Evolutionary conservation across 164 flowering plant genomes (phyloP).

Genomic region (Vitis riparia): DNA sequence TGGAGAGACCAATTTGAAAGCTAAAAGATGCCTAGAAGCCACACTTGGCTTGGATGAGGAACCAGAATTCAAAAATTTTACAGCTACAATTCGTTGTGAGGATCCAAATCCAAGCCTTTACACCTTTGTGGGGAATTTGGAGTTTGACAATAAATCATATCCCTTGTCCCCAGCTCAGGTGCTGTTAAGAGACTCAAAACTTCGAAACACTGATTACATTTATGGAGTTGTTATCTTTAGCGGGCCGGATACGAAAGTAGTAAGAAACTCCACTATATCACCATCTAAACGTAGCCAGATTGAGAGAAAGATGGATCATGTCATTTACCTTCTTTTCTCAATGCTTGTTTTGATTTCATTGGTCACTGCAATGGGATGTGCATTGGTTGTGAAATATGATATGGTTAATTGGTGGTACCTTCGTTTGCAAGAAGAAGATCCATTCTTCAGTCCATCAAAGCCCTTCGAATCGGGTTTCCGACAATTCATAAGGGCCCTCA

Average conservation of each 20-base stretch:
- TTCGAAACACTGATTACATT: constrained; percentile 27
- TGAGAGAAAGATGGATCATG: constrained; percentile 37
- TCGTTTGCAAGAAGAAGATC: neutral
- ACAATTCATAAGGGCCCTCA: constrained; percentile 33
- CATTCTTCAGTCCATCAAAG: constrained; percentile 16
- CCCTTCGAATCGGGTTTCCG: constrained; percentile 16
- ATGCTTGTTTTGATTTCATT: constrained; percentile 28
- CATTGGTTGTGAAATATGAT: neutral
- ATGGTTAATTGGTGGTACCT: constrained; percentile 26
- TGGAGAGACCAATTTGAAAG: constrained; percentile 53
- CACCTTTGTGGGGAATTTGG: constrained; percentile 49
- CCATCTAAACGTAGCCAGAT: constrained; percentile 44
- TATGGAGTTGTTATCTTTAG: constrained; percentile 45
- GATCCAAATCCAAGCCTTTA: constrained; percentile 53
- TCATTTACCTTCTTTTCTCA: constrained; percentile 38
- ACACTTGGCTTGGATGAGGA: constrained; percentile 36
- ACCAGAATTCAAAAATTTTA: constrained; percentile 23
- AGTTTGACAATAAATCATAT: constrained; percentile 18
- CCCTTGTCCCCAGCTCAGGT: constrained; percentile 33
- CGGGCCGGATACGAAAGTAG: constrained; percentile 37
- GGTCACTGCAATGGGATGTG: constrained; percentile 25
- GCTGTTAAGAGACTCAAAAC: constrained; percentile 49
- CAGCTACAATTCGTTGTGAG: constrained; percentile 34
- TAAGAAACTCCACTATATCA: constrained; percentile 33
- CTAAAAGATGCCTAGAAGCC: constrained; percentile 35